Conservation (phyloP, 352 stramenopile genomes). For the Achlya hypogyna region DNA sequence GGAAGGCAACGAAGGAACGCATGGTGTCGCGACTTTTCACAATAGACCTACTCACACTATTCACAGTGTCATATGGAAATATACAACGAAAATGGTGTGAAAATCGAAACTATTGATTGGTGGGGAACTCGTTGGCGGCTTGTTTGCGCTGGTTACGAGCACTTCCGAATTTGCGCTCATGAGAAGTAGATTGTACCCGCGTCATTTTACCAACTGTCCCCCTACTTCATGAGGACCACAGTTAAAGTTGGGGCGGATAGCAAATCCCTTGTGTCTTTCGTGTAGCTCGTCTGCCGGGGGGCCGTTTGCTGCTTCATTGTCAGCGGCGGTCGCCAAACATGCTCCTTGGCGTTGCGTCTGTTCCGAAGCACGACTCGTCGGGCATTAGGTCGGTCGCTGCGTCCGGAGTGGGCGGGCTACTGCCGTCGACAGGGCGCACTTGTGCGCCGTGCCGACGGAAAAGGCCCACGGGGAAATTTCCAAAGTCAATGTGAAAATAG, state of each 20-base stretch:
- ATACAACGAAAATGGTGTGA: too few relatives aligned
- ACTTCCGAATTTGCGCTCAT: too few relatives aligned
- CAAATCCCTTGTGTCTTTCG: slow-evolving; percentile 11
- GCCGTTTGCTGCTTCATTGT: slow-evolving; percentile 11
- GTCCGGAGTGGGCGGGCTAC: slow-evolving; percentile 4
- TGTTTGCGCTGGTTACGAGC: too few relatives aligned
- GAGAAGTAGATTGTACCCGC: background rate
- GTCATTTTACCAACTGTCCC: slow-evolving; percentile 23
- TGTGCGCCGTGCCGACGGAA: background rate
- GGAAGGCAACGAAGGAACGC: too few relatives aligned
- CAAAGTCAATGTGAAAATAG: background rate
- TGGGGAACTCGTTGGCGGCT: too few relatives aligned
- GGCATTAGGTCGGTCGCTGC: slow-evolving; percentile 2
- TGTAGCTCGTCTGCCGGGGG: slow-evolving; percentile 4
- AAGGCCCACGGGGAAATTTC: slow-evolving; percentile 17
- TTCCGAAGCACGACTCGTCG: slow-evolving; percentile 10
- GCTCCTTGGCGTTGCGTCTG: background rate
- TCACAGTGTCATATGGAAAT: too few relatives aligned
- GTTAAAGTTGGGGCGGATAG: slow-evolving; percentile 22
- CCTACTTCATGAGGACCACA: slow-evolving; percentile 9
- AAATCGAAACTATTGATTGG: too few relatives aligned
- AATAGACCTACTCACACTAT: too few relatives aligned
- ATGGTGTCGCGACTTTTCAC: too few relatives aligned
- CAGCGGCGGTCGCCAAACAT: slow-evolving; percentile 8
- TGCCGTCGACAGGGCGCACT: background rate